Evolutionary conservation across 805 yeast genomes (phyloP), one percentile per base, ranked within the genome.

Genomic region (Novakomyces olei): DNA sequence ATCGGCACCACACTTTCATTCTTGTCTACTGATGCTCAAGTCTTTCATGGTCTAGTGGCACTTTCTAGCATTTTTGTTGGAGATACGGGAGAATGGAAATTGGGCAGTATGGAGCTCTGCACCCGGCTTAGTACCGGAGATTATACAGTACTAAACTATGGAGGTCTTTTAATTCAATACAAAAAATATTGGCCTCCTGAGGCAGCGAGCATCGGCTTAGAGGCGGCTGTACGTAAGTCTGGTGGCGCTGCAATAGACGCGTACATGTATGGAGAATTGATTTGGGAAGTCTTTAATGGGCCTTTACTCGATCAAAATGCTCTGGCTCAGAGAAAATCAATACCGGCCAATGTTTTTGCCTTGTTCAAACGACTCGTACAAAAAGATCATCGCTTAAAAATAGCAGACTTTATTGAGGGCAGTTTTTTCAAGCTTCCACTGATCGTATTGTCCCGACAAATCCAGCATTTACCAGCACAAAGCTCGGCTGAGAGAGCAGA

Each of bases 71-170:
- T 83, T 1, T 81, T 56, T 47, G 69, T 78, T 10, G 73, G 66
- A 34, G 63, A 60, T 19, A 46, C 58, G 10, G 92, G 94, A 9
- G 91, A 76, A 45, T 79, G 92, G 85, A 72, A 69, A 37, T 47
- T 83, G 18, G 75, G 76, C 37, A 92, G 93, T 1, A 69, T 81
- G 44, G 95, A 83, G 49, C 49, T 72, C 1, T 51, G 69, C 23
- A 61, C 73, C 2, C 63, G 58, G 34, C 47, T 63, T 27, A 54
- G 63, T 4, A 70, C 59, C 39, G 61, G 62, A 14, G 61, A 61
- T 14, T 63, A 58, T 39, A 48, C 61, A 24, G n/a, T n/a, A n/a
- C n/a, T n/a, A n/a, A n/a, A n/a, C n/a, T 46, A 47, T 27, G 58
- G 51, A 3, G 41, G 48, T 9, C 39, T 46, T 9, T 38, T 52